Percentiles rank a stretch among this genome's conserved stretches.
Evolutionary conservation across 1,139 yeast species (phyloP).

Genomic region (Petasospora rhodanensis): DNA sequence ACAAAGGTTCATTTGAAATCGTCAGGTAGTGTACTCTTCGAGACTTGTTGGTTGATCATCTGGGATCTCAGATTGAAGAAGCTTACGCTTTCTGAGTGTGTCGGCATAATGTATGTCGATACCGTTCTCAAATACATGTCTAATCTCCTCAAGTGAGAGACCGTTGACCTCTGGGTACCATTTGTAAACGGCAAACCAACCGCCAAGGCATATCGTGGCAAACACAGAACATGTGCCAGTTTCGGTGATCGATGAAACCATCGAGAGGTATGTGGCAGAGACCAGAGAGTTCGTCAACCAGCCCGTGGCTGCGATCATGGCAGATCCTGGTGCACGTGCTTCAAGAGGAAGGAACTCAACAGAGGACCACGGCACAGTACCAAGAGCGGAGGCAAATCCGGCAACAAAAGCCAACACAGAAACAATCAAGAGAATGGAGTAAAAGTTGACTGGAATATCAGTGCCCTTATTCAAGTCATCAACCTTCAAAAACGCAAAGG

Average conservation of each 20-base stretch:
- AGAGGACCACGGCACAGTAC: constrained; percentile 45
- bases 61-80: too few species aligned
- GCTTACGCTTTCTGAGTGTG: not conserved
- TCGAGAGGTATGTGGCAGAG: constrained; percentile 36
- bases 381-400: constrained; percentile 42
- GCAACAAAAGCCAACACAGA: constrained; percentile 40
- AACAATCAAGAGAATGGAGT: constrained; percentile 25
- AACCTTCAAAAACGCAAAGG: constrained; percentile 13
- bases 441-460: constrained; percentile 4
- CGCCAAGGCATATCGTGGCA: constrained; percentile 32
- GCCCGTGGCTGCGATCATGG: constrained; percentile 39
- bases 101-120: constrained; percentile 50
- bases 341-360: constrained; percentile 43
- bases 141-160: constrained; percentile 40
- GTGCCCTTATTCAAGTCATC: not conserved
- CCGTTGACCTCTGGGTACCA: constrained; percentile 48
- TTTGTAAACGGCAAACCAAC: constrained; percentile 38
- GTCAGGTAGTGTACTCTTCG: too few species aligned
- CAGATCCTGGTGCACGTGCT: constrained; percentile 40
- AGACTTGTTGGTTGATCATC: too few species aligned
- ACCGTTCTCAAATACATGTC: constrained; percentile 36
- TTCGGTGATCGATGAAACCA: constrained; percentile 28
- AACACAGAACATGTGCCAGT: constrained; percentile 36
- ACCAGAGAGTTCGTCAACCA: constrained; percentile 41
- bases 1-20: constrained; percentile 46